These are phyloP conservation scores for Trebouxia sp. DNA, from an alignment of 139 green algal genomes.

Conservation along the genomic window DNA sequence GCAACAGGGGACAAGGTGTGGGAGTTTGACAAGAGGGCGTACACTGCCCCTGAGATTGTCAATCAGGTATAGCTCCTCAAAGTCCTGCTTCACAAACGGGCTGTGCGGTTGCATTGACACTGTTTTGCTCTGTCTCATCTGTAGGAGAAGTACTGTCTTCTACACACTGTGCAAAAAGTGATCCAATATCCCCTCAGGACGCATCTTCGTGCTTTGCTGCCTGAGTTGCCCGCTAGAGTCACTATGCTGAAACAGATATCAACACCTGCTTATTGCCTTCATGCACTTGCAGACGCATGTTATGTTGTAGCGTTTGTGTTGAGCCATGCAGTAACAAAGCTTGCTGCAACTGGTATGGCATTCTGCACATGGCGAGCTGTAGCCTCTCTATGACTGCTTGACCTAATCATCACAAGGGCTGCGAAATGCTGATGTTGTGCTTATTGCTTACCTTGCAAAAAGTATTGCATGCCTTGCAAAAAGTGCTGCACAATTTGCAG, in stretches of 20 bases:
- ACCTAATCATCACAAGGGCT: too few relatives aligned
- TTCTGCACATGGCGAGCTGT: neutral
- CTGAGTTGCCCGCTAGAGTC: neutral
- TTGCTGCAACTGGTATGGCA: neutral
- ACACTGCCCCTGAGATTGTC: constrained; percentile 48
- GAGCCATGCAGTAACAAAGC: neutral
- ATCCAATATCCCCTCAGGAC: neutral
- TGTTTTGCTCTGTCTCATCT: too few relatives aligned
- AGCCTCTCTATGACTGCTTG: too few relatives aligned
- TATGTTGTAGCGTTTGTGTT: too few relatives aligned
- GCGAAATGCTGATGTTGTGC: too few relatives aligned
- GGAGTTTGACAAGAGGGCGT: constrained; percentile 78
- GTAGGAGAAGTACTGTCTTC: too few relatives aligned
- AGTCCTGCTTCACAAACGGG: neutral
- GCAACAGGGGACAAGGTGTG: constrained; percentile 66
- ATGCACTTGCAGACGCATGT: neutral
- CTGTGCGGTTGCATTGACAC: neutral
- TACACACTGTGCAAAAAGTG: too few relatives aligned
- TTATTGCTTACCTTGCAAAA: too few relatives aligned
- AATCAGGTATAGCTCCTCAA: constrained; percentile 50
- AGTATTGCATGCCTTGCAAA: neutral
- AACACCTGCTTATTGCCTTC: neutral
- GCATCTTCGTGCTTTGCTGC: neutral
- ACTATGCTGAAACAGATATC: neutral
- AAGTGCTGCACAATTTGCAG: too few relatives aligned